Percentiles rank a stretch among this genome's conserved stretches.
These are phyloP conservation scores for Pinus albicaulis DNA, from an alignment of 75 land plant species.

Conservation along the genomic window DNA sequence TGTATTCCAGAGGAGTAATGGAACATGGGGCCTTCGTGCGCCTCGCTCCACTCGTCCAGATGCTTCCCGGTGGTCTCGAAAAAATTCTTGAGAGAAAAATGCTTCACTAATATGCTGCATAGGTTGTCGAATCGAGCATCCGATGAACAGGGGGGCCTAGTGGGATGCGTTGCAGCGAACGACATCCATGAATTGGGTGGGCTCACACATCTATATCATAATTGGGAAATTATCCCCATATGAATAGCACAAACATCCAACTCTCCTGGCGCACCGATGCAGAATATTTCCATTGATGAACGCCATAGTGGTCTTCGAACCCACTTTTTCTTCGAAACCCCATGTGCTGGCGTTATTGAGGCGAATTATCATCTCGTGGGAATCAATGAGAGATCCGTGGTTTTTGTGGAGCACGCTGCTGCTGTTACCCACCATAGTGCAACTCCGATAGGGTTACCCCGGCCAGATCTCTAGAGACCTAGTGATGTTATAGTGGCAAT, in stretches of 20 bases:
- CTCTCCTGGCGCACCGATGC: not conserved
- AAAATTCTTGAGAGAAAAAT: slow-evolving; percentile 22
- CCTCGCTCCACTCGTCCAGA: not conserved
- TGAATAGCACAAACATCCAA: not conserved
- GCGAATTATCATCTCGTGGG: slow-evolving; percentile 71
- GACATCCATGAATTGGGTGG: slow-evolving; percentile 26
- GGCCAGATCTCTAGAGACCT: not conserved
- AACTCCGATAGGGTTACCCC: slow-evolving; percentile 23
- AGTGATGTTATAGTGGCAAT: slow-evolving; percentile 17
- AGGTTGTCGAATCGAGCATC: slow-evolving; percentile 31
- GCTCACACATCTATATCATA: slow-evolving; percentile 19
- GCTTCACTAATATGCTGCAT: slow-evolving; percentile 24
- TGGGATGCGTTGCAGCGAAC: slow-evolving; percentile 9
- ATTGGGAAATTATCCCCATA: slow-evolving; percentile 17
- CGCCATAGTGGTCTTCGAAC: slow-evolving; percentile 11
- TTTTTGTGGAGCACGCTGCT: slow-evolving; percentile 59
- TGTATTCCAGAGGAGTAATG: slow-evolving; percentile 43
- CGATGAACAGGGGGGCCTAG: slow-evolving; percentile 28
- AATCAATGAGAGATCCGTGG: slow-evolving; percentile 58
- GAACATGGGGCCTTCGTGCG: slow-evolving; percentile 19
- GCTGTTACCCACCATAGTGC: slow-evolving; percentile 88
- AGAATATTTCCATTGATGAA: slow-evolving; percentile 3
- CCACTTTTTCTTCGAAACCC: slow-evolving; percentile 39
- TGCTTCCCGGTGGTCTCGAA: slow-evolving; percentile 6
- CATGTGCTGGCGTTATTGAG: slow-evolving; percentile 74